Percentiles rank a stretch among this genome's conserved stretches.
phyloP scores from a whole-genome alignment of 306 rosid genomes.

The barrel medic (Medicago truncatula) region MtrunA17r5.0-ANR NC_053049.1:5417501-5418000 shows the following conservation, averaged over 20 bases:
- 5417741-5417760: neutral
- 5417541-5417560: neutral
- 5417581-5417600: neutral
- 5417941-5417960: too few relatives aligned
- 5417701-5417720: neutral
- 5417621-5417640: neutral
- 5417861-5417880: too few relatives aligned
- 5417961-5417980: neutral
- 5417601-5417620: neutral
- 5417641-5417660: neutral
- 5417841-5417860: too few relatives aligned
- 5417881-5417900: too few relatives aligned
- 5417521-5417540: neutral
- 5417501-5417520: neutral
- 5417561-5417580: neutral
- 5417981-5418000: neutral
- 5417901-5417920: too few relatives aligned
- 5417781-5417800: conserved; percentile 34
- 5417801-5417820: too few relatives aligned
- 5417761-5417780: conserved; percentile 41
- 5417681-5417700: conserved; percentile 6
- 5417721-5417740: neutral
- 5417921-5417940: too few relatives aligned
- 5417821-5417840: too few relatives aligned
- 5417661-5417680: conserved; percentile 12